Evolutionary conservation across 2,329 filamentous ascomycete genomes (phyloP), one percentile per base, ranked within the genome.

Genomic region (Paracoccidioides lutzii): DNA sequence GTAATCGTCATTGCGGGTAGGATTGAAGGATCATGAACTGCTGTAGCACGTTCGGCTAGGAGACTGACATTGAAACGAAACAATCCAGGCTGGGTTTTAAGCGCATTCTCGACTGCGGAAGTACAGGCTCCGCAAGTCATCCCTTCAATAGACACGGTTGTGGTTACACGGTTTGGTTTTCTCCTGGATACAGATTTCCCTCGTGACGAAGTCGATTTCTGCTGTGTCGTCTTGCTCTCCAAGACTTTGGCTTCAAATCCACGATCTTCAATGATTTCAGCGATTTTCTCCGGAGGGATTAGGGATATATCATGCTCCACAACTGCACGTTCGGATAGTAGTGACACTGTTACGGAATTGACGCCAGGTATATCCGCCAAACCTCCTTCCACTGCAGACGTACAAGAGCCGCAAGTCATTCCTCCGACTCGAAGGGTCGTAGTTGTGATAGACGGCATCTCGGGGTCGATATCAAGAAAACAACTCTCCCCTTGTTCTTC

Each of bases 91-190:
- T 91, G 72, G 59, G 80, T 81, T 61, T 82, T 81, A 71, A 98
- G 93, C 3, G 87, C 89, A 52, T 81, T 79, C 65, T 96, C 88
- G 1, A 97, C 83, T 5, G 91, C 90, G 1, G 91, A 91, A 0
- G 93, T 97, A 71, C 93, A 98, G 44, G 93, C 89, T 28, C 91
- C 91, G 67, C 93, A 97, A 1, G 93, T 98, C 93, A 98, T 98
- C 52, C 93, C 93, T 62, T 93, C 88, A 55, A 98, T 88, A 4
- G 87, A 83, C 15, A 98, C 79, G 0, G 90, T 97, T 0, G 90
- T 96, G 0, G 82, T 88, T 56, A 84, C 77, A 3, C 65, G 60
- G 32, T 69, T 70, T 6, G 67, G 57, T 54, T 71, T 74, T 35
- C 62, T 59, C 51, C 69, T 62, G 6, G 67, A 58, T 60, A 66